Conservation (phyloP, 1,139 yeast genomes). For the Geotrichum europaeum region DNA sequence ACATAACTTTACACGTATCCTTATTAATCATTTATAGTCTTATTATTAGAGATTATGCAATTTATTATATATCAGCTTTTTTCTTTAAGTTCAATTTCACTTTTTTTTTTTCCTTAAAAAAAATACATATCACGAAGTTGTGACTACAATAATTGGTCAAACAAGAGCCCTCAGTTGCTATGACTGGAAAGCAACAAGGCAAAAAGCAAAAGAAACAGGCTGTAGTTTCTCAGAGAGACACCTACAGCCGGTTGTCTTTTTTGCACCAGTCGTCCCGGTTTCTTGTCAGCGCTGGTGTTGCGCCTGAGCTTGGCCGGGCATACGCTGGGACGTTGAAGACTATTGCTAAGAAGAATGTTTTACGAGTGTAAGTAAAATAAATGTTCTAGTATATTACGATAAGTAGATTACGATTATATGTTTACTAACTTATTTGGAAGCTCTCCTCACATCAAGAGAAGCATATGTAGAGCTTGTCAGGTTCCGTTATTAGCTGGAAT, state of each 20-base stretch:
- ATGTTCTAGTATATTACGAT: no score
- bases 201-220: constrained; percentile 25
- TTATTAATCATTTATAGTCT: background rate
- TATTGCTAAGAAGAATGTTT: constrained; percentile 58
- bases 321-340: constrained; percentile 36
- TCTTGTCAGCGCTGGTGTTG: constrained; percentile 23
- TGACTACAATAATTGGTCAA: background rate
- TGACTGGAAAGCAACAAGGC: background rate
- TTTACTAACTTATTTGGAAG: constrained; percentile 3
- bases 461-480: constrained; percentile 55
- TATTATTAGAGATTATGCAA: background rate
- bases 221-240: constrained; percentile 51
- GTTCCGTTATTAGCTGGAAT: constrained; percentile 45
- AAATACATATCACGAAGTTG: background rate
- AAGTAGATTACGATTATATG: background rate
- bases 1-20: background rate
- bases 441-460: constrained; percentile 54
- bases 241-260: constrained; percentile 51
- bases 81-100: background rate
- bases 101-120: background rate
- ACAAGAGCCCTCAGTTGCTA: background rate
- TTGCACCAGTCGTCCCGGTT: constrained; percentile 47
- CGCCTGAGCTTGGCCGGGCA: constrained; percentile 37
- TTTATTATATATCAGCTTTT: background rate
- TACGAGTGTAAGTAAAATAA: constrained; percentile 39